Conservation (phyloP, 2,329 filamentous ascomycete genomes). For the Fusarium sterilihyphosum region DNA sequence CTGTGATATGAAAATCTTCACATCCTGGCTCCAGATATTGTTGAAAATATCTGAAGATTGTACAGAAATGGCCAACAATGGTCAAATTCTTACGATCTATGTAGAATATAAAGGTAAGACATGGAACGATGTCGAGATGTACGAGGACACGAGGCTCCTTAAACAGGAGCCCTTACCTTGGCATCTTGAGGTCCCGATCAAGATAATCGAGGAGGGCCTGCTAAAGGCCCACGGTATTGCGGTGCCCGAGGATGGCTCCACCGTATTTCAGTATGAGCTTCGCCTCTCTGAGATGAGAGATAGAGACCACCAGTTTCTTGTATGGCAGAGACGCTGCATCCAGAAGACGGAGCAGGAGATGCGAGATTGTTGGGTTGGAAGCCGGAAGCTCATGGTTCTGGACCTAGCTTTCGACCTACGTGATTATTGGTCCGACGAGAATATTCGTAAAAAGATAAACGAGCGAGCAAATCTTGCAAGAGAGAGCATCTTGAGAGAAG, state of each 20-base stretch:
- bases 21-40: not conserved
- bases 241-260: not conserved
- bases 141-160: too few species aligned
- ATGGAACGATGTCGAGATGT: not conserved
- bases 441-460: not conserved
- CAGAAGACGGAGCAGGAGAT: not conserved
- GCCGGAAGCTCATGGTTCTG: not conserved
- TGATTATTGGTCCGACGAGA: not conserved
- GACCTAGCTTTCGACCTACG: not conserved
- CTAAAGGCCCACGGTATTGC: not conserved
- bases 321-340: not conserved
- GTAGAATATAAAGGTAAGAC: not conserved
- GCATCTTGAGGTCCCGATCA: not conserved
- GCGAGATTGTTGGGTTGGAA: accelerated
- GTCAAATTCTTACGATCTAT: not conserved
- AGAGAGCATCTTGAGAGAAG: not conserved
- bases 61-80: not conserved
- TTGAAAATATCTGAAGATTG: not conserved
- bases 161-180: not conserved
- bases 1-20: not conserved
- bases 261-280: not conserved
- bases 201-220: not conserved
- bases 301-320: not conserved
- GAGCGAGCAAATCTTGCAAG: not conserved
- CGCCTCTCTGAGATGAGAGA: not conserved